Base-by-base conservation (phyloP, 495 filamentous ascomycete species). In the Aspergillus taichungensis region DNA sequence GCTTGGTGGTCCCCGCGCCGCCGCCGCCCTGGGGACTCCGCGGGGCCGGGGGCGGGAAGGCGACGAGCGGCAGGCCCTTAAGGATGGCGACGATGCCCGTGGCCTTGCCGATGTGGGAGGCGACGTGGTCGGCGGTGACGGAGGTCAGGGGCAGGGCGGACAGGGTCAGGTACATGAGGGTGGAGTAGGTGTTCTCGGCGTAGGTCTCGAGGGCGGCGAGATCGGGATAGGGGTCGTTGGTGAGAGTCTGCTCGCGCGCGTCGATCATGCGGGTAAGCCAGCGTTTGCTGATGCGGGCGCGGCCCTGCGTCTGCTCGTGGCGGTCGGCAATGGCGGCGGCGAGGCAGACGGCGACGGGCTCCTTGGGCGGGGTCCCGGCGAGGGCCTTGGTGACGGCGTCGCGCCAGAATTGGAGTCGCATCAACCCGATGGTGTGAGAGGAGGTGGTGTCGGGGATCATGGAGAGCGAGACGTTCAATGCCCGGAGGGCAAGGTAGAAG, bases 351-450 rank as follows among this genome's bases (percentile, higher is more conserved):
- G 88, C 84, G 31, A 95, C 85, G 18, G 92, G 92, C 57, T 97
- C 87, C 54, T 90, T 87, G 0, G 88, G 88, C 7, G 88, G 88
- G 0, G 71, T 66, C 30, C 80, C 80, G n/a, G 80, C 70, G 30
- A 94, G 80, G 3, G 82, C 78, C 30, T 78, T 77, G n/a, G 78
- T 74, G 28, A 97, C 64, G 14, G 85, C 75, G 53, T 95, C 90
- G 28, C 84, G 78, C 88, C 94, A 96, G 73, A 95, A 97, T 63
- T 95, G 87, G 53, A 94, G 83, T 34, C 92, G 88, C 73, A 96
- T 79, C 12, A 79, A 72, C 10, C 87, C 92, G 40, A 95, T 82
- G 12, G 84, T 82, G 14, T 82, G 76, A 31, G 79, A 89, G 44
- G 84, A 88, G 12, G 89, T 88, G 6, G 83, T 78, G 70, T 96